phyloP scores from a whole-genome alignment of 1,284 basidiomycete species.

The Marasmius oreades region DNA sequence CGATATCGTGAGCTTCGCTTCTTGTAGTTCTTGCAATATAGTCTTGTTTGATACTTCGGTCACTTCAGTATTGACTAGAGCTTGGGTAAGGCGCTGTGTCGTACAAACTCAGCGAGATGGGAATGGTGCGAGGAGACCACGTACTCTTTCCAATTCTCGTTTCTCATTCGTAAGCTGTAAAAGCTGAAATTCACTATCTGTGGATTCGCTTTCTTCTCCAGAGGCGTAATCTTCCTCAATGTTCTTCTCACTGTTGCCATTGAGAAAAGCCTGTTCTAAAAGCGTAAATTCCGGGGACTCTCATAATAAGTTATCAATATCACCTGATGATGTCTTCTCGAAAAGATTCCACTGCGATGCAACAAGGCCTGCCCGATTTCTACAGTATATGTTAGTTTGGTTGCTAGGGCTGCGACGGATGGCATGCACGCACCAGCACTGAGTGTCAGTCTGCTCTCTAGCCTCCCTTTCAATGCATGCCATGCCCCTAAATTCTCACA shows the following conservation, averaged over 20 bases:
- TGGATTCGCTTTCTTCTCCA: conserved; percentile 8
- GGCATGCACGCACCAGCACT: conserved; percentile 67
- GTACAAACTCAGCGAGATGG: background rate
- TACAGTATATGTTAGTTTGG: conserved; percentile 25
- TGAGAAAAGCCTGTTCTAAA: conserved; percentile 1
- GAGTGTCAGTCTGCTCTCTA: conserved; percentile 74
- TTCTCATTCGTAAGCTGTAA: conserved; percentile 55
- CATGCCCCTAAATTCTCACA: conserved; percentile 66
- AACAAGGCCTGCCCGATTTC: conserved; percentile 92
- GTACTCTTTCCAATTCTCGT: conserved; percentile 63
- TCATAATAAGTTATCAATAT: too few species aligned
- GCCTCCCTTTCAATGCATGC: conserved; percentile 59
- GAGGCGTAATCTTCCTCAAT: conserved; percentile 15
- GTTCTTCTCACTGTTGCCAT: background rate
- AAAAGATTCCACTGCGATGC: conserved; percentile 82
- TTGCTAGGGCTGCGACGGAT: background rate
- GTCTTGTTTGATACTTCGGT: conserved; percentile 77
- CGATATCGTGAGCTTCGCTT: conserved; percentile 67
- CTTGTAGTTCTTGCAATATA: conserved; percentile 73
- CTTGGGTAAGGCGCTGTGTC: conserved; percentile 71
- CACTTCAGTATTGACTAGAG: conserved; percentile 79
- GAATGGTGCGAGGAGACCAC: conserved; percentile 8
- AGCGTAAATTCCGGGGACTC: too few species aligned
- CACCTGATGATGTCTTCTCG: conserved; percentile 73
- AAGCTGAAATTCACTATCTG: conserved; percentile 30